These are phyloP conservation scores for Stephania japonica DNA, from an alignment of 164 flowering plant species.

Conservation along the genomic window DNA sequence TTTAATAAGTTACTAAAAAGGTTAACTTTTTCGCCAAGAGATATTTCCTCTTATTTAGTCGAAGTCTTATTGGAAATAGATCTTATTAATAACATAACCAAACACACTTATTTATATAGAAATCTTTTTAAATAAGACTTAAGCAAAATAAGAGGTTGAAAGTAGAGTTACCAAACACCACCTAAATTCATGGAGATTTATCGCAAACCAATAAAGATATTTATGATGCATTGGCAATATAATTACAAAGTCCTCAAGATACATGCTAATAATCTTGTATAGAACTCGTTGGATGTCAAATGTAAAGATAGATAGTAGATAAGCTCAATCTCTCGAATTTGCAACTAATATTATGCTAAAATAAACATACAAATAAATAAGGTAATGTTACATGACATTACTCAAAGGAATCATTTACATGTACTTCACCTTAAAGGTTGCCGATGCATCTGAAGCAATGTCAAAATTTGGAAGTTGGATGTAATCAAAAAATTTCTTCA, in stretches of 20 bases:
- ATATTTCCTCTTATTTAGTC: too few species aligned
- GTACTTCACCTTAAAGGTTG: conserved; percentile 76
- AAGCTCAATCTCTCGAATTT: not conserved
- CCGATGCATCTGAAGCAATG: conserved; percentile 90
- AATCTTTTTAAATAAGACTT: too few species aligned
- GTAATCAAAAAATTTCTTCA: conserved; percentile 83
- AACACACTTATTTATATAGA: too few species aligned
- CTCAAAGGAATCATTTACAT: not conserved
- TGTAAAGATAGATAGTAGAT: too few species aligned
- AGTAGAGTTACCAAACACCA: too few species aligned
- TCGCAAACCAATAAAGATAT: not conserved
- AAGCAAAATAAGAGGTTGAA: too few species aligned
- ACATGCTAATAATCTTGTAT: too few species aligned
- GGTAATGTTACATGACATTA: not conserved
- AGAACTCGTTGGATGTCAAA: too few species aligned
- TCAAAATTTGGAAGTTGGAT: conserved; percentile 94
- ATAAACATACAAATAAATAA: not conserved
- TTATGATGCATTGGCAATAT: not conserved
- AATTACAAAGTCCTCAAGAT: not conserved
- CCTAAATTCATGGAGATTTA: not conserved
- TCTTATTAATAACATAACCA: too few species aligned
- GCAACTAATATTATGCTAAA: not conserved
- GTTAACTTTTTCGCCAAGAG: too few species aligned
- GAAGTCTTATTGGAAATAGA: too few species aligned
- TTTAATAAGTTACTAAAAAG: too few species aligned